Evolutionary conservation across 306 rosid genomes (phyloP).

Genomic region (Comarum palustre): DNA sequence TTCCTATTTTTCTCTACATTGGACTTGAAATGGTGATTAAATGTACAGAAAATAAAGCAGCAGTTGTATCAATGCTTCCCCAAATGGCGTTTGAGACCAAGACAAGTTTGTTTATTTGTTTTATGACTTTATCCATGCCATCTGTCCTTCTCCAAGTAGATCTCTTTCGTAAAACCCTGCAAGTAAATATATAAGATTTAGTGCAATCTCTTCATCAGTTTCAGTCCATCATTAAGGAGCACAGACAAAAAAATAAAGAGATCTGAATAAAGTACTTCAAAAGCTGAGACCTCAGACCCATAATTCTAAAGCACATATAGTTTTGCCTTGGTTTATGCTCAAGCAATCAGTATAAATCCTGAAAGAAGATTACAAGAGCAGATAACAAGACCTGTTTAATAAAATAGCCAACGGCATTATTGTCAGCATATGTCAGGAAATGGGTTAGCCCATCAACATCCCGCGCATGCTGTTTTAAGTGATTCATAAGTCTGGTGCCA

Average conservation of each 20-base stretch:
- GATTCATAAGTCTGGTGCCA: slow-evolving; percentile 96
- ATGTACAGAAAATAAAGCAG: not conserved
- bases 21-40: not conserved
- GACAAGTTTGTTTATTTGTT: not conserved
- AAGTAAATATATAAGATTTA: slow-evolving; percentile 26
- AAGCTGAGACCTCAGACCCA: not conserved
- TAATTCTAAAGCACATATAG: slow-evolving; percentile 10
- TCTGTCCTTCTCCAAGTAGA: slow-evolving; percentile 88
- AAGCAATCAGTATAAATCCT: slow-evolving; percentile 13
- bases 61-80: not conserved
- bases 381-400: slow-evolving; percentile 77
- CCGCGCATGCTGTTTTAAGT: slow-evolving; percentile 86
- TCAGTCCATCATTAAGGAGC: not conserved
- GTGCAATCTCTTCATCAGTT: slow-evolving; percentile 13
- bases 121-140: slow-evolving; percentile 60
- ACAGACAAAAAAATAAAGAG: slow-evolving; percentile 3
- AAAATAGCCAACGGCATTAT: slow-evolving; percentile 97
- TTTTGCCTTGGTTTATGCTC: slow-evolving; percentile 11
- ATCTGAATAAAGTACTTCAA: not conserved
- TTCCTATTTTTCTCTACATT: not conserved
- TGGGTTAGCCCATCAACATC: slow-evolving; percentile 92
- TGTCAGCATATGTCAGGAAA: slow-evolving; percentile 97
- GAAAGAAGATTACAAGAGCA: not conserved
- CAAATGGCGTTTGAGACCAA: not conserved
- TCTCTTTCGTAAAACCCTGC: slow-evolving; percentile 97